Evolutionary conservation across 192 early-diverging fungal genomes (phyloP).

Genomic region (Spizellomyces sp.): DNA sequence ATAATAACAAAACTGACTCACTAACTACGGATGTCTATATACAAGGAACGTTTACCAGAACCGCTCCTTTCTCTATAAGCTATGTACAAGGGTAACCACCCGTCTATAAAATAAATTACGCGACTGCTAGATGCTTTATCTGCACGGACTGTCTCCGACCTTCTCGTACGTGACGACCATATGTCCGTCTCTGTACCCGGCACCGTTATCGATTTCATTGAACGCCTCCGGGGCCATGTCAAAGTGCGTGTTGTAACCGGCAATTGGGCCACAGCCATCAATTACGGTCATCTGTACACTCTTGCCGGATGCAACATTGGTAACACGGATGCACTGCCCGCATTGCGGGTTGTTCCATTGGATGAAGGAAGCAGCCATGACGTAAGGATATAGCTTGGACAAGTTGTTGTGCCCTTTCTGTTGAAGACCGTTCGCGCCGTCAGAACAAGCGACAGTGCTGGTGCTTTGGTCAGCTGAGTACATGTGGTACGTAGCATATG

Average conservation of each 20-base stretch:
- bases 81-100: too few relatives aligned
- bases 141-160: too few relatives aligned
- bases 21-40: too few relatives aligned
- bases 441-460: background rate
- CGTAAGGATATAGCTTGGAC: background rate
- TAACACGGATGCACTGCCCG: background rate
- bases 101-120: too few relatives aligned
- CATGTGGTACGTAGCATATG: slow-evolving; percentile 1
- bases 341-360: background rate
- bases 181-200: background rate
- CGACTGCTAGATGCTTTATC: too few relatives aligned
- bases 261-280: background rate
- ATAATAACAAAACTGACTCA: too few relatives aligned
- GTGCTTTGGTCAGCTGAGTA: background rate
- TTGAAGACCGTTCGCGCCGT: background rate
- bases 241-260: background rate
- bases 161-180: background rate
- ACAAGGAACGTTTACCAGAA: too few relatives aligned
- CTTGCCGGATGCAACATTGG: background rate
- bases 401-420: background rate
- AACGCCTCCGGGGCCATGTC: slow-evolving; percentile 5
- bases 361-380: background rate
- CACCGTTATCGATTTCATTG: background rate
- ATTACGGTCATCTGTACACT: background rate
- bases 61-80: too few relatives aligned